Evolutionary conservation across 176 grass and related monocot genomes (phyloP), one percentile per base, ranked within the genome.

Genomic region (Leersia perrieri): DNA sequence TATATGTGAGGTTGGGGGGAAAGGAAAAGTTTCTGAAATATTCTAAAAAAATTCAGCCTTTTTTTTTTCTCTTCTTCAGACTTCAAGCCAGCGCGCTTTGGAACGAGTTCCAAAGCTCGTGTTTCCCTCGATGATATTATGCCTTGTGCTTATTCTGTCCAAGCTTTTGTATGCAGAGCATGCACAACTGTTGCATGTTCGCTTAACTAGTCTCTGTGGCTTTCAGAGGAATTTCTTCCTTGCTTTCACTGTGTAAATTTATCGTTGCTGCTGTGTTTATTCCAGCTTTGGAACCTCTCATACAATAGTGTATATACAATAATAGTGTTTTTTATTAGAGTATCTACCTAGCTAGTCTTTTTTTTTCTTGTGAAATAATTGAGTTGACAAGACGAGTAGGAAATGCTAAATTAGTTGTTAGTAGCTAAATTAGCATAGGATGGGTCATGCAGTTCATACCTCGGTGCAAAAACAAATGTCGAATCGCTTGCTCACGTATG

Each of bases 141-240:
- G 83, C 83, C 74, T 78, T 49, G 67, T 82, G 68, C 67, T 86
- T 86, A 74, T 90, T 90, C 83, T 90, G 79, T 78, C 79, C 79
- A 78, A 58, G 83, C 74, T 86, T 86, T 90, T 77, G 34, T 67
- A 10, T 60, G 72, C 87, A 80, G 30, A 38, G 47, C 36, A 41
- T 80, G 76, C 72, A 23, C 29, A 49, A 36, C 78, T 73, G 51
- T 82, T 73, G 82, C 65, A 27, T 67, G 82, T 65, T 31, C 83
- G 38, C 80, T 66, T 58, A 66, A 76, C 64, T 74, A 74, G 57
- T 49, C 45, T 53, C 70, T 16, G 7, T 39, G 68, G 18, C 71
- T 57, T 53, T 71, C 76, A 85, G 22, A 85, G 27, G 77, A 76
- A 80, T 75, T 66, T 9, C 30, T 34, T 49, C 3, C 53, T 33